phyloP scores from a whole-genome alignment of 2,329 filamentous ascomycete genomes.

The Coniochaeta ligniaria region DNA sequence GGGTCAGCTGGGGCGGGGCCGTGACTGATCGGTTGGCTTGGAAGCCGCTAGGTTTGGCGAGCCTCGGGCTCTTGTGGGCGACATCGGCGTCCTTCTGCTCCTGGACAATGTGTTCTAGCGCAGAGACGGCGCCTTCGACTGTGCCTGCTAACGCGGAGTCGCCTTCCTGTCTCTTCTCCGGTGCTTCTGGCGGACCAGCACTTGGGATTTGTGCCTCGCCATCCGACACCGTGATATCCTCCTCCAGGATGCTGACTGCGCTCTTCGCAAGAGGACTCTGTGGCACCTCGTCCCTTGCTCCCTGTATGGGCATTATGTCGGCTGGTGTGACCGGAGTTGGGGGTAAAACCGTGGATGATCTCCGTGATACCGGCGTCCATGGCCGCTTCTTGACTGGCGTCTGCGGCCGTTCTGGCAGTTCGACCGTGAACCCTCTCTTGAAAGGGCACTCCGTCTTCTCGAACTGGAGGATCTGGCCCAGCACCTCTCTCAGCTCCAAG shows the following conservation, averaged over 20 bases:
- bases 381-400: slow-evolving; percentile 60
- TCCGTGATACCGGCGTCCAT: slow-evolving; percentile 49
- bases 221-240: neutral
- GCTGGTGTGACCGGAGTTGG: slow-evolving; percentile 14
- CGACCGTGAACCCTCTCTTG: slow-evolving; percentile 65
- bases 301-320: neutral
- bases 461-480: slow-evolving; percentile 71
- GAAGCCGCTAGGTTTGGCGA: slow-evolving; percentile 2
- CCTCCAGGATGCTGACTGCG: neutral
- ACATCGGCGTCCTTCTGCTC: neutral
- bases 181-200: neutral
- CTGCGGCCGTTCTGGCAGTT: slow-evolving; percentile 61
- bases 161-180: neutral
- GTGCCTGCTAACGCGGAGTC: slow-evolving; percentile 1
- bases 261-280: neutral
- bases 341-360: slow-evolving; percentile 16
- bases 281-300: neutral
- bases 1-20: slow-evolving; percentile 25
- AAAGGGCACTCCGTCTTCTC: slow-evolving; percentile 88
- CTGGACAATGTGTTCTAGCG: neutral
- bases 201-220: neutral
- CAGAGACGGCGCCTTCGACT: neutral
- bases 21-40: slow-evolving; percentile 11
- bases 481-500: slow-evolving; percentile 58
- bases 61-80: neutral